Evolutionary conservation across 2,329 filamentous ascomycete species (phyloP), one percentile per base, ranked within the genome.

Genomic region (Camptophora hylomeconis): DNA sequence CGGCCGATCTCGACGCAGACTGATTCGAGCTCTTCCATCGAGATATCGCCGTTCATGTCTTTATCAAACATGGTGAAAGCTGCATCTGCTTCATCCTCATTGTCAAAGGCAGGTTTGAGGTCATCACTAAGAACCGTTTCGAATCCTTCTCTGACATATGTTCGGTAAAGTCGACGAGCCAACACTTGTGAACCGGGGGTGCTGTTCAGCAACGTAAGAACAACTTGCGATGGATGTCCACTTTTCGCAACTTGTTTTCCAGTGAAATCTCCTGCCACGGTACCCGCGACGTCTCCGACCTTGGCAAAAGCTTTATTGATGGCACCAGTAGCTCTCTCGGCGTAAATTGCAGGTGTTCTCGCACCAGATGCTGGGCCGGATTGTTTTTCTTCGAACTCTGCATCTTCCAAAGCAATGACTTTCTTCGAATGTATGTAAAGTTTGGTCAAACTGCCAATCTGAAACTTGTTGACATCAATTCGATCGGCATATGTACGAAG

Each of bases 21-120:
- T 13, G 81, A 74, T 53, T 94, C 86, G 13, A 95, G 69, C 51
- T 94, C 87, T 46, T 93, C 83, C 71, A 93, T 84, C 1, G 81
- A 92, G 27, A 94, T 92, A 47, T 95, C 87, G 3, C 86, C 87
- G 40, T 95, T 95, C 60, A 94, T 72, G 46, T 95, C 87, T 49
- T 89, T 92, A 57, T 95, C 87, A 43, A 94, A 94, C 63, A 94
- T 86, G 43, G 67, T 65, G 46, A 95, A 94, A 0, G 86, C 86
- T 3, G 80, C 80, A 30, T 89, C 79, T 1, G 84, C 82, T 49
- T 94, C 87, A 9, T 94, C 86, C 11, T 77, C 68, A 14, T 76
- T 80, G 7, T 78, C 69, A 44, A 93, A 94, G 1, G 81, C 84
- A 7, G 68, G 61, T 37, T 74, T 75, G 30, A 95, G 56, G 46